phyloP scores from a whole-genome alignment of 176 grass and related monocot genomes.

The Poa pratensis region DNA sequence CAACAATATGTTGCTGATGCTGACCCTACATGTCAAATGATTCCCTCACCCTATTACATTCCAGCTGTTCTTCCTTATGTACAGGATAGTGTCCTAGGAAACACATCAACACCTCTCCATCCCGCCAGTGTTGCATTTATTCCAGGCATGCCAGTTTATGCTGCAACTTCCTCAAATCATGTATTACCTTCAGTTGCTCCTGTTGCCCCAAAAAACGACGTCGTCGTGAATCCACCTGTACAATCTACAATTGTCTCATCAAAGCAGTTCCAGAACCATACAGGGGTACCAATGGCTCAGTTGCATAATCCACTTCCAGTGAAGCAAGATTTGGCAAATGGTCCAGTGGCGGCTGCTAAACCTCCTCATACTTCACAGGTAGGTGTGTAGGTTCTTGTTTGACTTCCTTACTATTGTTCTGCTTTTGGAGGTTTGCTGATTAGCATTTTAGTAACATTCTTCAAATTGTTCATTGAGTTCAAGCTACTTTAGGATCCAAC shows the following conservation, averaged over 20 bases:
- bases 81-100: conserved; percentile 52
- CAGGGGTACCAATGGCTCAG: conserved; percentile 45
- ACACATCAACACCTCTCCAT: conserved; percentile 18
- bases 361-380: conserved; percentile 58
- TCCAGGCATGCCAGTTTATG: conserved; percentile 45
- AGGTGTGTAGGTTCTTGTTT: conserved; percentile 6
- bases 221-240: conserved; percentile 38
- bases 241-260: conserved; percentile 52
- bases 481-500: background rate
- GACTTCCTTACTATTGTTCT: background rate
- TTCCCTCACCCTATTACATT: conserved; percentile 58
- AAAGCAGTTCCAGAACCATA: conserved; percentile 61
- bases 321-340: conserved; percentile 56
- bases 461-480: background rate
- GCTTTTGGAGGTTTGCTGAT: background rate
- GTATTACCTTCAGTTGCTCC: conserved; percentile 38
- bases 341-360: conserved; percentile 29
- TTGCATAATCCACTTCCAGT: conserved; percentile 42
- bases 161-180: conserved; percentile 43
- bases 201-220: conserved; percentile 40
- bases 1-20: conserved; percentile 57
- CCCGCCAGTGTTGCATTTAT: conserved; percentile 41
- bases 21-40: conserved; percentile 60
- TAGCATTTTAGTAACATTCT: background rate
- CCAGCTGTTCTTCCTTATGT: conserved; percentile 58